Evolutionary conservation across 75 land plant genomes (phyloP).

Genomic region (Larix kaempferi): DNA sequence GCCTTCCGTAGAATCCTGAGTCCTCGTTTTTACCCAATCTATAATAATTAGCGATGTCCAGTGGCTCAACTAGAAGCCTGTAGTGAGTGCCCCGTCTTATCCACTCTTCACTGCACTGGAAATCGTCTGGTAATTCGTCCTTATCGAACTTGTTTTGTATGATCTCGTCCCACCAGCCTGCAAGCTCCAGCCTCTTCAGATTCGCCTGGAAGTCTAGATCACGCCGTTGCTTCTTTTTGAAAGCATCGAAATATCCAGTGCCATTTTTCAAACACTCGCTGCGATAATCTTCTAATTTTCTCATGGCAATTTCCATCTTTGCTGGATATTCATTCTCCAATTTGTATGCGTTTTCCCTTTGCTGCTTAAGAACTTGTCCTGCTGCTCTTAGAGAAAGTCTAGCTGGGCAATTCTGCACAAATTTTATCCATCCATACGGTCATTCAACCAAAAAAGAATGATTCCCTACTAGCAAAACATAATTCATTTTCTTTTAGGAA

Average conservation of each 20-base stretch:
- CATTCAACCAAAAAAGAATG: too few relatives aligned
- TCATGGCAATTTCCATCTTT: conserved; percentile 19
- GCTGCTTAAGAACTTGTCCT: conserved; percentile 35
- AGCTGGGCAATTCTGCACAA: conserved; percentile 13
- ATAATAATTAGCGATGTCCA: conserved; percentile 65
- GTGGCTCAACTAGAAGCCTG: conserved; percentile 57
- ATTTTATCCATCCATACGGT: too few relatives aligned
- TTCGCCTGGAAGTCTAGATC: conserved; percentile 25
- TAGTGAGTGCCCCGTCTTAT: conserved; percentile 45
- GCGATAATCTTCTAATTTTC: conserved; percentile 21
- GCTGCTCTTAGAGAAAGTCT: conserved; percentile 47
- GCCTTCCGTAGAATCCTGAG: conserved; percentile 48
- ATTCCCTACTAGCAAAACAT: too few relatives aligned
- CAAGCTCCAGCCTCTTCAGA: conserved; percentile 38
- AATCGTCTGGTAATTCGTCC: conserved; percentile 46
- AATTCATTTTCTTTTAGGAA: too few relatives aligned
- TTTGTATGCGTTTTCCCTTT: conserved; percentile 17
- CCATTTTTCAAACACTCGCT: conserved; percentile 18
- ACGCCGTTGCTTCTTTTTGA: conserved; percentile 24
- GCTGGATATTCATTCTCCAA: not conserved
- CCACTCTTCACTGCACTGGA: conserved; percentile 31
- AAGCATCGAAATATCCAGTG: conserved; percentile 52
- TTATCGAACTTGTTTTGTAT: conserved; percentile 31
- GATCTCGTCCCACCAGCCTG: conserved; percentile 41
- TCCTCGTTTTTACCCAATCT: conserved; percentile 16